Evolutionary conservation across 495 filamentous ascomycete species (phyloP), one percentile per base, ranked within the genome.

Genomic region (Lichina pygmaea): DNA sequence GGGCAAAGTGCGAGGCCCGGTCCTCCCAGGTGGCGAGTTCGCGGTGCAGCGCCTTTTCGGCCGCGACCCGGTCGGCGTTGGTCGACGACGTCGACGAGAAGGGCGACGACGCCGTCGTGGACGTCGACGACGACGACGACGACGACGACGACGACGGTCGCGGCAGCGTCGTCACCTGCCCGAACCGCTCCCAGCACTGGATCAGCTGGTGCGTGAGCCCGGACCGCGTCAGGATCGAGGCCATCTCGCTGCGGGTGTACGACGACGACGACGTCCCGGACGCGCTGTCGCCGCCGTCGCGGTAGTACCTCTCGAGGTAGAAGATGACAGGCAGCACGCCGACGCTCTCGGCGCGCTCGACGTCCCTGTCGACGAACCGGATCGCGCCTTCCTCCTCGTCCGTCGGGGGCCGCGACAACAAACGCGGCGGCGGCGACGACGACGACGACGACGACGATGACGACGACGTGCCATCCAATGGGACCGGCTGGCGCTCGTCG

Each of bases 311-410:
- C 41, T 73, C 63, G 12, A 77, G 52, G 46, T 77, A 74, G 15
- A 67, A 50, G 53, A 78, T 53, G 30, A 76, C 69, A 3, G 59
- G 58, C 4, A 64, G 42, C 17, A 63, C 60, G 7, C 68, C 68
- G 9, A 62, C 52, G 1, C 71, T 57, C 3, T 58, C 57, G 1
- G 68, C 64, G 44, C 62, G 60, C 0, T 49, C 56, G 0, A 54
- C 50, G 43, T 74, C 66, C 12, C 66, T 70, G 42, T 77, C 73
- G 43, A 67, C 60, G 44, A 73, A 74, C 46, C 62, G 61, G 33
- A 70, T 57, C 12, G 8, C 30, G 15, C 16, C 30, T 2, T 33
- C 42, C 3, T 33, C 30, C 11, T 17, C 42, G 15, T 33, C 42
- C 10, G 10, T 16, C 42, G 10, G 10, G 2, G 10, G 10, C 16